Base-by-base conservation (phyloP, 176 grass and related monocot genomes). In the Ampelocalamus luodianensis region DNA sequence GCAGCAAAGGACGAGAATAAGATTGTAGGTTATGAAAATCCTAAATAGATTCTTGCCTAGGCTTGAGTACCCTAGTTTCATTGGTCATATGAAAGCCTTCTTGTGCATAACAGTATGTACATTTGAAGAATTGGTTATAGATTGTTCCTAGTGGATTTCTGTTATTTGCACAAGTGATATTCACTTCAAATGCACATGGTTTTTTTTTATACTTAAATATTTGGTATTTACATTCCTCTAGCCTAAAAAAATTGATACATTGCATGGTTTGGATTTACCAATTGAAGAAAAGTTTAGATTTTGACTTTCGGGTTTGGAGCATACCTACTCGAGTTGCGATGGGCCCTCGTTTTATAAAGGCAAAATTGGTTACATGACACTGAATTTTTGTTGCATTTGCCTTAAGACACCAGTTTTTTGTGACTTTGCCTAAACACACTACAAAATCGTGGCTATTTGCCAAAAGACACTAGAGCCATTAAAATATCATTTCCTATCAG, bases 101-200 rank as follows among this genome's bases (percentile, higher is more conserved):
- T 46, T 37, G 6, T 54, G 38, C 37, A 55, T 79, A 78, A 44
- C 51, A 50, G 7, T 26, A 17, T 3, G 13, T 71, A 15, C 4
- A 27, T 46, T 65, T 58, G 6, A 67, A 20, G 1, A 84, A 73
- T 48, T 66, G 34, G 14, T 23, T 36, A 11, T 9, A 15, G 7
- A 53, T 54, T 83, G 36, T 53, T 71, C 7, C 29, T 20, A 37
- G 12, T 83, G 18, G 23, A 22, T 54, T 83, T 72, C 3, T 77
- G 64, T 43, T 83, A 13, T 61, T 77, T 29, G 45, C 39, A 76
- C 50, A 38, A 32, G 66, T 88, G 44, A 78, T 8, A 55, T 65
- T 55, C 54, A 64, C 1, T 79, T 83, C 18, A 5, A 56, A 56
- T n/a, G 1, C 32, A 23, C 36, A 58, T 36, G 23, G 0, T 23